Evolutionary conservation across 148 eudicot genomes (phyloP), one percentile per base, ranked within the genome.

Genomic region (Simmondsia chinensis): DNA sequence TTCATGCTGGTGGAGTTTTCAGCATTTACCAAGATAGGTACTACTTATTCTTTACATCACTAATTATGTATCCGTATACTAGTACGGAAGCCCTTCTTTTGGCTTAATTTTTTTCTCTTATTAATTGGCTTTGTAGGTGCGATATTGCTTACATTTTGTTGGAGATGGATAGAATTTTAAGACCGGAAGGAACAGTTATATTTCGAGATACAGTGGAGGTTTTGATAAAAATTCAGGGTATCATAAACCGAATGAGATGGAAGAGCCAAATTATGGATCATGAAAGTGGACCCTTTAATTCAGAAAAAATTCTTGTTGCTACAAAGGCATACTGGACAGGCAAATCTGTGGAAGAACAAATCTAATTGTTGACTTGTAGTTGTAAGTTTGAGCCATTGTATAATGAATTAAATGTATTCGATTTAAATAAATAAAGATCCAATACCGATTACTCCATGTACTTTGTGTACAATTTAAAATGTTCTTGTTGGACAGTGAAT

Each of bases 101-200:
- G 12, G 19, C 21, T 25, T 33, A 10, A 19, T 5, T 46, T 29
- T 30, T 6, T 25, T 17, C 13, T 31, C 8, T 7, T 13, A 2
- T 19, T 27, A 6, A 15, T 36, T 22, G 21, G 25, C 27, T 27
- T 52, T 43, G 21, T 33, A 80, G 88, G 74, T 87, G 94, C 10
- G 82, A 83, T 56, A 74, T 87, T 29, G 68, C 77, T 6, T 9
- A 77, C 49, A 83, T 83, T 47, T 64, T 87, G 14, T 59, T 87
- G 27, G 96, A 87, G 71, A 72, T 87, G 82, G 96, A 87, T 59
- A 61, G 96, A 52, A 65, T 87, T 33, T 61, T 87, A 20, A 61
- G 96, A 46, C 96, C 96, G 2, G 80, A 87, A 59, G 96, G 96
- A 20, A 70, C 80, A 4, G 88, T 77, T 9, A 68, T 87, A 48